Conservation (phyloP, 345 rosid species). For the Populus euphratica region DNA sequence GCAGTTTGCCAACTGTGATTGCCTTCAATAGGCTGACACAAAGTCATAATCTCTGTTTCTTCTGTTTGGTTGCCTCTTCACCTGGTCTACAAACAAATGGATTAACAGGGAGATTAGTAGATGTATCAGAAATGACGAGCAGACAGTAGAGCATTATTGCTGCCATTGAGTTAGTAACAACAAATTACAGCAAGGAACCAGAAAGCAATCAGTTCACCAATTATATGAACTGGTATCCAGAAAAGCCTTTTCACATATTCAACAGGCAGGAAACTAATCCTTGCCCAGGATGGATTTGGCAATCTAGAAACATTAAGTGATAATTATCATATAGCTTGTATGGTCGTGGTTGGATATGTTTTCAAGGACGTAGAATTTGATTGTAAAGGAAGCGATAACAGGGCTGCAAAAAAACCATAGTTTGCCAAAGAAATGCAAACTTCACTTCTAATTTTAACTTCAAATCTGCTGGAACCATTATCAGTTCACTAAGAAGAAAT, state of each 20-base stretch:
- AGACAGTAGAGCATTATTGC: not conserved
- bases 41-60: not conserved
- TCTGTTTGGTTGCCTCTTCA: not conserved
- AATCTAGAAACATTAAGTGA: not conserved
- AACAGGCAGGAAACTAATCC: not conserved
- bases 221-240: not conserved
- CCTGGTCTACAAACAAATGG: not conserved
- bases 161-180: not conserved
- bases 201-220: not conserved
- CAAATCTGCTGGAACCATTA: not conserved
- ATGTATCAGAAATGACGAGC: not conserved
- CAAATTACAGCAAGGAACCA: not conserved
- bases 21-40: not conserved
- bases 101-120: not conserved
- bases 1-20: not conserved
- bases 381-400: not conserved
- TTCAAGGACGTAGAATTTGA: too few relatives aligned
- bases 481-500: not conserved
- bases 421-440: not conserved
- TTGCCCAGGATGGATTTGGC: not conserved
- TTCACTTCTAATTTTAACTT: not conserved
- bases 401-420: not conserved
- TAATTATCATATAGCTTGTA: not conserved
- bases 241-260: not conserved
- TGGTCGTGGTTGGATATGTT: not conserved